Base-by-base conservation (phyloP, 2,329 filamentous ascomycete species). In the Moelleriella libera region DNA sequence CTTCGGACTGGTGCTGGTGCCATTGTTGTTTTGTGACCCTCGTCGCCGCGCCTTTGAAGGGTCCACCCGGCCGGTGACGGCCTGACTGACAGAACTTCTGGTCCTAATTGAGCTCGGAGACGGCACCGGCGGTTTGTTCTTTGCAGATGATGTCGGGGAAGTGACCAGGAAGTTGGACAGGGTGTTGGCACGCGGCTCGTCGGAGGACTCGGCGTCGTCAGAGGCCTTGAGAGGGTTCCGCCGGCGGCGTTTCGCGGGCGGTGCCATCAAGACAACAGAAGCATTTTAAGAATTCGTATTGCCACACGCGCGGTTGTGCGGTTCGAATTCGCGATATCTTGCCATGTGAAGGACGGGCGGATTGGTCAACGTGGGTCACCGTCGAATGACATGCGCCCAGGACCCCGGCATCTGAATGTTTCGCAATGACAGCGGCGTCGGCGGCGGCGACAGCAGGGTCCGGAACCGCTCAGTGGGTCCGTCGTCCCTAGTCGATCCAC, bases 241-340 rank as follows among this genome's bases (percentile, higher is more conserved):
- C 68, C 70, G 76, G 55, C 72, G 74, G 61, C 78, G 73, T 65
- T 77, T 78, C 59, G 74, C 66, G 52, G 73, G 70, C 63, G 75
- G 74, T 57, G 73, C 72, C 76, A 80, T 80, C 55, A 64, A 54
- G 57, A 62, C 59, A 41, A 46, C n/a, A n/a, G 46, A 30, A 41
- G n/a, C 30, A 8, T 9, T 37, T 37, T 12, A 1, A 12, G 8
- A 8, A 9, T 12, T 3, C 8, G 34, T 9, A 5, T 3, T 37
- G 3, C 34, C 34, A 37, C 12, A 12, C 34, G 34, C 8, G 34
- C 34, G 34, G 12, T 12, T 8, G 12, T 37, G 34, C 8, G 34
- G 34, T 37, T 12, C 8, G 21, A 21, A 21, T 21, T 21, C 21
- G 21, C 21, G 21, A 21, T 21, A 21, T 21, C 21, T 21, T 21